phyloP scores from a whole-genome alignment of 2,329 filamentous ascomycete genomes.

The Rachicladosporium sp. region DNA sequence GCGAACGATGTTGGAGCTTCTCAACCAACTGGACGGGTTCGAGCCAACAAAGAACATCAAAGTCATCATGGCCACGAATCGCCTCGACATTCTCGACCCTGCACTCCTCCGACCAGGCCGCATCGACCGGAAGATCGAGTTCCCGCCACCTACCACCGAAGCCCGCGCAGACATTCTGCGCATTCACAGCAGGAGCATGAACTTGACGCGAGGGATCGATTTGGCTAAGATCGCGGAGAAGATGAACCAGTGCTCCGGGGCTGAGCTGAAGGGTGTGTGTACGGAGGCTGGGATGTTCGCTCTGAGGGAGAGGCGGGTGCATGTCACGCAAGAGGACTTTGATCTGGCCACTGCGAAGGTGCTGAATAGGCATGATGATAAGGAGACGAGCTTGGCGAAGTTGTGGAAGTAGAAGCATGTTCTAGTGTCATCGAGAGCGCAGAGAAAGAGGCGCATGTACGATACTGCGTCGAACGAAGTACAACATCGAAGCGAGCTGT shows the following conservation, averaged over 20 bases:
- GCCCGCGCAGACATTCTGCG: slow-evolving; percentile 93
- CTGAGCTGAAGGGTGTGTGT: slow-evolving; percentile 96
- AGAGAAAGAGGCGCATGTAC: too few relatives aligned
- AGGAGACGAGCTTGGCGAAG: slow-evolving; percentile 83
- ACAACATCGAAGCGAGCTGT: too few relatives aligned
- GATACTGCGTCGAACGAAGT: too few relatives aligned
- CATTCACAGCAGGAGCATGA: slow-evolving; percentile 97
- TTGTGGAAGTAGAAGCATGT: slow-evolving; percentile 53
- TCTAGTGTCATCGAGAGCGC: too few relatives aligned
- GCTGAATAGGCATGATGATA: slow-evolving; percentile 98
- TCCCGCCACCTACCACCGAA: slow-evolving; percentile 91
- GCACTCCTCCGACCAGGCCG: slow-evolving; percentile 82
- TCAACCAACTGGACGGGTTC: slow-evolving; percentile 97
- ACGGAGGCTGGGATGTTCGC: slow-evolving; percentile 99
- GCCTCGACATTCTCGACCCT: slow-evolving; percentile 88
- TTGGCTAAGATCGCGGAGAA: slow-evolving; percentile 97
- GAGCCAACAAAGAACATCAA: slow-evolving; percentile 99
- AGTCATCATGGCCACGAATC: slow-evolving; percentile 97
- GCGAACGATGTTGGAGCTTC: slow-evolving; percentile 94
- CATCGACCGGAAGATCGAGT: slow-evolving; percentile 97
- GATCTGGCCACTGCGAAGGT: slow-evolving; percentile 98
- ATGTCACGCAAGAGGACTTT: slow-evolving; percentile 98
- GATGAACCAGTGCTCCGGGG: slow-evolving; percentile 98
- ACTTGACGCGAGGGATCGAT: slow-evolving; percentile 93
- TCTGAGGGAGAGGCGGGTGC: slow-evolving; percentile 83